Evolutionary conservation across 352 stramenopile genomes (phyloP).

Genomic region (Pythium monospermum): DNA sequence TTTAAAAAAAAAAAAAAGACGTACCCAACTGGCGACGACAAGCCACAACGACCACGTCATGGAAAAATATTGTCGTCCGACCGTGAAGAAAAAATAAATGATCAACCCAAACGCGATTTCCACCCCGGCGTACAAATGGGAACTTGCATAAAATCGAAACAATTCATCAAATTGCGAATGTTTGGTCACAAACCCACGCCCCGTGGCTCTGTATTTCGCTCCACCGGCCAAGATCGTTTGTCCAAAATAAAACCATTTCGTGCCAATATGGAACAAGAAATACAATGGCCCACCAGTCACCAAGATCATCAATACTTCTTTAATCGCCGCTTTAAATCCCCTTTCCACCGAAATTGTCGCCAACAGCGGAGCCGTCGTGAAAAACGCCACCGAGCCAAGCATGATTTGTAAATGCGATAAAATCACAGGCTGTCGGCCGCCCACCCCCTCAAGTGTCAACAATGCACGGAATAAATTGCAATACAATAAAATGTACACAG

Average conservation of each 20-base stretch:
- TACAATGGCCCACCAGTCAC: constrained; percentile 97
- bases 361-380: constrained; percentile 96
- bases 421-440: constrained; percentile 89
- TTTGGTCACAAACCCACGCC: constrained; percentile 98
- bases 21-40: constrained; percentile 83
- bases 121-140: constrained; percentile 96
- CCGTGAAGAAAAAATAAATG: constrained; percentile 93
- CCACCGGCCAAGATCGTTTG: constrained; percentile 98
- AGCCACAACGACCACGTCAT: constrained; percentile 99
- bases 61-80: constrained; percentile 94
- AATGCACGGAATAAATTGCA: constrained; percentile 93
- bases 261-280: constrained; percentile 99
- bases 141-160: constrained; percentile 97
- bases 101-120: constrained; percentile 89
- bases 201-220: constrained; percentile 97
- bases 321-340: constrained; percentile 93
- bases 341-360: constrained; percentile 97
- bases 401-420: constrained; percentile 95
- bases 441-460: constrained; percentile 90
- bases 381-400: constrained; percentile 94
- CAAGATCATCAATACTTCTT: constrained; percentile 94
- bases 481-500: constrained; percentile 96
- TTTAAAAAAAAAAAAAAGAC: constrained; percentile 6
- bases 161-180: constrained; percentile 98
- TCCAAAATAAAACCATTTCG: constrained; percentile 98